Base-by-base conservation (phyloP, 1,139 yeast genomes). In the Yamadazyma siamensis region DNA sequence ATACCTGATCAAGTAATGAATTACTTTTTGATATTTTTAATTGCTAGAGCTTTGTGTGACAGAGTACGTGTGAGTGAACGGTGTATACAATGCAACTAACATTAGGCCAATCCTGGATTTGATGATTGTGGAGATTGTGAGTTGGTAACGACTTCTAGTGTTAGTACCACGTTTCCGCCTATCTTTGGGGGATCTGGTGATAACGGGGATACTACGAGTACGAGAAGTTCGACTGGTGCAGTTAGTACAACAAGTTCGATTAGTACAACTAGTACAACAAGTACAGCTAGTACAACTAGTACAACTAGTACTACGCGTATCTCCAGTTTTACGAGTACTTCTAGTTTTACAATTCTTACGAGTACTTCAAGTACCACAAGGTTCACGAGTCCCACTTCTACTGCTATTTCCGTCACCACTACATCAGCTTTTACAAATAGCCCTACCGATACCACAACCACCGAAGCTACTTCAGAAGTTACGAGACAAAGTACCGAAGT, bases 51-150 rank as follows among this genome's bases (percentile, higher is more conserved):
- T 22, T 16, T 17, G 5, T 27, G 31, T 18, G 38, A 25, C 20
- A 38, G 41, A 33, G 39, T 38, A 35, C 13, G 39, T 29, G 9
- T 21, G 23, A 10, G 11, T 6, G 6, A 10, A 9, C 11, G 14
- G 21, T 19, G 11, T 12, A 5, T n/a, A 9, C 5, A 9, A 13
- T 9, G 9, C 7, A 30, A 31, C 43, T 39, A 40, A 40, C 41
- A 13, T 7, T 28, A 55, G 59, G 35, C 34, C 15, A 54, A 55
- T 26, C 38, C 59, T 7, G 61, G 47, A 6, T 55, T 54, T 25
- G 38, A 47, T n/a, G 25, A 36, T 16, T 40, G 44, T 21, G 49
- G 51, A 32, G 53, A 38, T 33, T 53, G 56, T n/a, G 49, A 54
- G 26, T 36, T 40, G 11, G 35, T 54, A 16, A 55, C 56, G 26